Conservation (phyloP, 495 filamentous ascomycete genomes). For the Tetracladium marchalianum region DNA sequence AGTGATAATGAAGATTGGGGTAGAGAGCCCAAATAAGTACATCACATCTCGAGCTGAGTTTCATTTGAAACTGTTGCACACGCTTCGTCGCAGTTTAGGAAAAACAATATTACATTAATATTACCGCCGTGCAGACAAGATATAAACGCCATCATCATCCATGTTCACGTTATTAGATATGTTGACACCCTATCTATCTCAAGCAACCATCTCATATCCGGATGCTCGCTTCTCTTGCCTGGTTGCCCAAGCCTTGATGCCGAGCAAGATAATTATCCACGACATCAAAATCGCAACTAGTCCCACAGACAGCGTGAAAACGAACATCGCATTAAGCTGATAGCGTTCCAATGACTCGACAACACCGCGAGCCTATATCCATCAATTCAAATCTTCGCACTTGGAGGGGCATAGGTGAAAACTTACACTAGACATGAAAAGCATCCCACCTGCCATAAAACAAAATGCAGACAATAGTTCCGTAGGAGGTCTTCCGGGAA, state of each 20-base stretch:
- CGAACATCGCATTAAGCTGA: slow-evolving; percentile 75
- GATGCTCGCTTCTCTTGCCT: slow-evolving; percentile 39
- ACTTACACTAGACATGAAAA: slow-evolving; percentile 90
- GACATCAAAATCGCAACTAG: slow-evolving; percentile 78
- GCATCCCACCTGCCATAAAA: slow-evolving; percentile 72
- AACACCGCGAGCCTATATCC: slow-evolving; percentile 53
- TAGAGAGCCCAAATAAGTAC: no score
- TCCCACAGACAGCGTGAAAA: slow-evolving; percentile 85
- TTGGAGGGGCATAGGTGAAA: neutral
- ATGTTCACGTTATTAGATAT: neutral
- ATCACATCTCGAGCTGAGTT: no score
- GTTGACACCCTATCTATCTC: neutral
- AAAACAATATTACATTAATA: slow-evolving; percentile 2
- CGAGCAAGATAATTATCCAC: slow-evolving; percentile 64
- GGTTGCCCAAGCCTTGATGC: slow-evolving; percentile 85
- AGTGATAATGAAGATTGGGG: no score
- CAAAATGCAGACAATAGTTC: slow-evolving; percentile 83
- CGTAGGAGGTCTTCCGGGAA: slow-evolving; percentile 84
- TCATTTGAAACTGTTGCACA: no score
- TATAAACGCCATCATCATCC: no score
- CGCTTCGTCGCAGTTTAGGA: no score
- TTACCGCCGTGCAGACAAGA: slow-evolving; percentile 8
- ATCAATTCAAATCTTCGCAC: slow-evolving; percentile 8
- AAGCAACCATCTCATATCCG: no score
- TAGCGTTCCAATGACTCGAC: slow-evolving; percentile 68